Percentiles rank a stretch among this genome's conserved stretches.
Conservation (phyloP, 148 eudicot genomes). For the Pharnaceum exiguum region DNA sequence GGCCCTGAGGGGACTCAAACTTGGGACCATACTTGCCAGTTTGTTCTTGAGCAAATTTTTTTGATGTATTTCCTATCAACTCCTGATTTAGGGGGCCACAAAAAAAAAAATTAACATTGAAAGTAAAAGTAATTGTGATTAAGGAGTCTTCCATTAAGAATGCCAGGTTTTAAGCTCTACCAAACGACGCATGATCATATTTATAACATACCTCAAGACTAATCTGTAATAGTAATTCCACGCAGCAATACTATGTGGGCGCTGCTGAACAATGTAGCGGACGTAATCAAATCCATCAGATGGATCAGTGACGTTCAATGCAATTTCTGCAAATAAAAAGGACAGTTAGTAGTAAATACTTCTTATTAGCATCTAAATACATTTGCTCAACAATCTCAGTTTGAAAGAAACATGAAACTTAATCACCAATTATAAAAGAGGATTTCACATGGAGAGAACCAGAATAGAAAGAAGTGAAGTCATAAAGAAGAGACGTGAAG, state of each 20-base stretch:
- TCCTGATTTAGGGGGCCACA: no score
- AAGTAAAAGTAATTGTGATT: no score
- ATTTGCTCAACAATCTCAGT: neutral
- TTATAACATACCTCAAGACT: slow-evolving; percentile 50
- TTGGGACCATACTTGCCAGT: no score
- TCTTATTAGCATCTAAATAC: neutral
- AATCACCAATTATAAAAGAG: neutral
- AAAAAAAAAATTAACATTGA: no score
- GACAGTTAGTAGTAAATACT: neutral
- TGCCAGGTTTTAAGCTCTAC: no score
- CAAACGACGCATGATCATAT: no score
- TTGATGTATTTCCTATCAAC: no score
- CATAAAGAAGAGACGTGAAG: neutral
- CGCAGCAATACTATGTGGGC: slow-evolving; percentile 77
- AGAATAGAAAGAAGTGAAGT: neutral
- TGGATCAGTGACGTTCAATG: slow-evolving; percentile 66
- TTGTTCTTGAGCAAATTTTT: no score
- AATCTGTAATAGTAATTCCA: slow-evolving; percentile 92
- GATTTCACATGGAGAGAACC: neutral
- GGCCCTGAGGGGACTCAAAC: no score
- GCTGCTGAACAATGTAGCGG: slow-evolving; percentile 59
- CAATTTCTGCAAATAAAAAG: slow-evolving; percentile 50
- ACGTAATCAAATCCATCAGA: slow-evolving; percentile 67
- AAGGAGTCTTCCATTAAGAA: no score
- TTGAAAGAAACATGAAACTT: neutral